Percentiles rank a stretch among this genome's conserved stretches.
These are phyloP conservation scores for Liquidambar formosana DNA, from an alignment of 164 flowering plant genomes.

Conservation along the genomic window DNA sequence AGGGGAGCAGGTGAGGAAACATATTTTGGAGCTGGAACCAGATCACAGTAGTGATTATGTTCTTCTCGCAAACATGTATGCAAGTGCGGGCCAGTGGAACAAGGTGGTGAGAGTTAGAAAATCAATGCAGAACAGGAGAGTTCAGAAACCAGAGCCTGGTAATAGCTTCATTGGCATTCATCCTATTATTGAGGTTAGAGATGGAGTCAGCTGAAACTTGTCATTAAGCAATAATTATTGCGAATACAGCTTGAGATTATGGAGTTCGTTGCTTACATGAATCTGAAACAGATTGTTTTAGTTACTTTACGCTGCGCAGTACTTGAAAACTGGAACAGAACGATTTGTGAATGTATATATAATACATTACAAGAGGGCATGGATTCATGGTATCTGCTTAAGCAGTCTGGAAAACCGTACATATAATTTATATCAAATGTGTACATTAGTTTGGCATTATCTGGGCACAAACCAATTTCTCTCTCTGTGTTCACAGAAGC, in stretches of 20 bases:
- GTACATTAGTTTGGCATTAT: not conserved
- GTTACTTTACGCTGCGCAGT: too few species aligned
- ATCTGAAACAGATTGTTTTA: not conserved
- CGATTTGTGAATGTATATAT: too few species aligned
- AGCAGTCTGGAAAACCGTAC: not conserved
- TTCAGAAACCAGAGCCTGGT: conserved; percentile 57
- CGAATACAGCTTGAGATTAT: not conserved
- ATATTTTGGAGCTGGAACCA: conserved; percentile 54
- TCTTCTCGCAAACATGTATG: conserved; percentile 57
- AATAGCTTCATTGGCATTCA: conserved; percentile 31
- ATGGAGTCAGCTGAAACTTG: not conserved
- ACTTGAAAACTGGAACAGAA: too few species aligned
- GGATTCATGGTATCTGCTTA: not conserved
- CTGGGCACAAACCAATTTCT: not conserved
- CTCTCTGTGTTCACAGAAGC: not conserved
- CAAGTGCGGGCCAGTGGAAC: conserved; percentile 42
- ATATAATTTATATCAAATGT: not conserved
- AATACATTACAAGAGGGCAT: not conserved
- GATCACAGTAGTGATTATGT: conserved; percentile 64
- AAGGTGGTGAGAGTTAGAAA: conserved; percentile 33
- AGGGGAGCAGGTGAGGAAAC: conserved; percentile 47
- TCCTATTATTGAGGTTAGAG: conserved; percentile 1
- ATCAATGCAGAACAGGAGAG: conserved; percentile 40
- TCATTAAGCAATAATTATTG: not conserved
- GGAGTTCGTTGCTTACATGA: not conserved